phyloP scores from a whole-genome alignment of 2,329 filamentous ascomycete species.

The Podosphaera fusca region DNA sequence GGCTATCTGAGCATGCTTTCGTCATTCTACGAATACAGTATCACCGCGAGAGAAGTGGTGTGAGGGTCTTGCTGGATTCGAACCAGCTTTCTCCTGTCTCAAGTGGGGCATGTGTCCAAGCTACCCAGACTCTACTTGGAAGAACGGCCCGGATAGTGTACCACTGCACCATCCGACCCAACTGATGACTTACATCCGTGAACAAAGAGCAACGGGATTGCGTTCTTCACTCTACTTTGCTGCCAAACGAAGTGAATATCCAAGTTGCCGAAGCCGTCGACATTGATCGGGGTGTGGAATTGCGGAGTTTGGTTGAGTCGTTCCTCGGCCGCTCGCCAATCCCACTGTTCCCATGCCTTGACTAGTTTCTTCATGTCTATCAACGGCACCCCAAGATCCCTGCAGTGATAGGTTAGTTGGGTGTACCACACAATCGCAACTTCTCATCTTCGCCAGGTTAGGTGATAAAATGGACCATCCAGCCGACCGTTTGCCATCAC shows the following conservation, averaged over 20 bases:
- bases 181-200: slow-evolving; percentile 26
- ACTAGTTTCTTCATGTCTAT: slow-evolving; percentile 34
- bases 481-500: too few species aligned
- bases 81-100: too few species aligned
- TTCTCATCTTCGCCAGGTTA: too few species aligned
- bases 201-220: slow-evolving; percentile 35
- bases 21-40: too few species aligned
- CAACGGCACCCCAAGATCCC: slow-evolving; percentile 33
- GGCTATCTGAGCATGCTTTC: too few species aligned
- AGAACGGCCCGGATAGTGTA: too few species aligned
- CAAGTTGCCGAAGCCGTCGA: slow-evolving; percentile 34
- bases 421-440: neutral
- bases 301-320: slow-evolving; percentile 35
- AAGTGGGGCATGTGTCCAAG: too few species aligned
- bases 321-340: slow-evolving; percentile 37
- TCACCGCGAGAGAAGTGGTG: too few species aligned
- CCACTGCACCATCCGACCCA: too few species aligned
- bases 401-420: neutral
- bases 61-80: too few species aligned
- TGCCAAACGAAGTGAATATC: slow-evolving; percentile 43
- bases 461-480: too few species aligned
- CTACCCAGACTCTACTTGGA: too few species aligned
- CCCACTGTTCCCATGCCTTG: slow-evolving; percentile 32
- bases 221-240: slow-evolving; percentile 23
- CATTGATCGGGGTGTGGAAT: slow-evolving; percentile 26